Base-by-base conservation (phyloP, 352 stramenopile genomes). In the Globisporangium takayamanum region DNA sequence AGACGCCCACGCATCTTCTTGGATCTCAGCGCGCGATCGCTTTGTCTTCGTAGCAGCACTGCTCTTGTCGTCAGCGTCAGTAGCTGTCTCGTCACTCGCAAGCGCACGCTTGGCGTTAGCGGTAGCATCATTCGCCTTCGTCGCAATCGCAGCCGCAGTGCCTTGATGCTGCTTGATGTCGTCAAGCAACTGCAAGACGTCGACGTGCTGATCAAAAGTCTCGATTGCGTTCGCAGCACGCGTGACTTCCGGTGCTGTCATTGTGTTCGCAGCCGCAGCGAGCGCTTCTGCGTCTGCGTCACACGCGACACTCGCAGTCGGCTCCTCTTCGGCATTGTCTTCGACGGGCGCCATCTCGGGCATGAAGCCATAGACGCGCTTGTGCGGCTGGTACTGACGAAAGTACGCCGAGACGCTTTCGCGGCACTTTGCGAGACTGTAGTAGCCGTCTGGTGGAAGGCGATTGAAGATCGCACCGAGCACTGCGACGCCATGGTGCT, bases 381-480 rank as follows among this genome's bases (percentile, higher is more conserved):
- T 88, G 16, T 89, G 57, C 0, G 71, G 66, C 53, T 87, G 73
- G 53, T 77, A 91, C 66, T 94, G 76, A 14, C 73, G 56, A 62
- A 99, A 99, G 62, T 99, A 99, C 30, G 71, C 72, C 7, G 63
- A 77, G n/a, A 99, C 81, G 53, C 88, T 87, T 37, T 89, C 73
- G 57, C 73, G 73, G 64, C 94, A 98, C 50, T 97, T 89, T 16
- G 93, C 83, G 0, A 98, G 66, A 20, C 92, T 98, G 76, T 99
- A 99, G 57, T 89, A 99, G 0, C 95, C 96, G 33, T 97, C 82
- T 0, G 74, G 42, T 14, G 84, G 80, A 16, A 99, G 69, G 33
- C 94, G 92, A 71, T 99, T 99, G 67, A 99, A 99, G 57, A 99
- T 88, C 33, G 77, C 89, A 26, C 97, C 97, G n/a, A 99, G 73